A percentile compares a stretch with the other conserved stretches of the same genome.
These are phyloP conservation scores for Oldenlandia corymbosa DNA, from an alignment of 257 asterid genomes.

Conservation along the genomic window DNA sequence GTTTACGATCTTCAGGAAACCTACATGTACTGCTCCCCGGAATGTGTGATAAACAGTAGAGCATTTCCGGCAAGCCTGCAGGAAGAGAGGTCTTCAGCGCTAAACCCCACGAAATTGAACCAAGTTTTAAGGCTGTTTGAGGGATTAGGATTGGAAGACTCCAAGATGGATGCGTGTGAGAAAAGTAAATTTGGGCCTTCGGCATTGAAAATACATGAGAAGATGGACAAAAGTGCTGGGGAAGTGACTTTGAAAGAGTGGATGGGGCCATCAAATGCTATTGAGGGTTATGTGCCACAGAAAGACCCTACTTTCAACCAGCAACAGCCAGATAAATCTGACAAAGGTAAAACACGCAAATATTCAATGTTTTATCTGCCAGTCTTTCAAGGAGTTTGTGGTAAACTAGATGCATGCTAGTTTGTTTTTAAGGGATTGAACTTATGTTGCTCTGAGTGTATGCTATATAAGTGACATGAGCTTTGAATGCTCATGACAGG, in stretches of 20 bases:
- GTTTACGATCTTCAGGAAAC: slow-evolving; percentile 92
- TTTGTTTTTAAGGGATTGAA: slow-evolving; percentile 3
- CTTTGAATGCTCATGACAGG: slow-evolving; percentile 42
- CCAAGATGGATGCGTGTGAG: slow-evolving; percentile 40
- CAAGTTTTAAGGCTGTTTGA: slow-evolving; percentile 49
- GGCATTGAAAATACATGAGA: slow-evolving; percentile 69
- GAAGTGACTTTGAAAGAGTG: slow-evolving; percentile 80
- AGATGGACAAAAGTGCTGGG: slow-evolving; percentile 36
- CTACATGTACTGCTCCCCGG: slow-evolving; percentile 71
- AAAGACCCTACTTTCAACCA: slow-evolving; percentile 32
- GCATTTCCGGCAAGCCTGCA: slow-evolving; percentile 55
- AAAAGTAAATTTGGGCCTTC: slow-evolving; percentile 48
- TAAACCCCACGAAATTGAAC: slow-evolving; percentile 50
- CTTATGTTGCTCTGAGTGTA: slow-evolving; percentile 11
- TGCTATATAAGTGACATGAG: slow-evolving; percentile 20
- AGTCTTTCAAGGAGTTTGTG: background rate
- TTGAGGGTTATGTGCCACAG: slow-evolving; percentile 91
- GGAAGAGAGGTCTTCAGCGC: slow-evolving; percentile 57
- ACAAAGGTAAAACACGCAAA: slow-evolving; percentile 32
- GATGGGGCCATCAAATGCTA: slow-evolving; percentile 87
- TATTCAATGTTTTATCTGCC: background rate
- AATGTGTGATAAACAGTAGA: slow-evolving; percentile 65
- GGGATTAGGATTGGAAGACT: slow-evolving; percentile 31
- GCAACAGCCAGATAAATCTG: slow-evolving; percentile 19
- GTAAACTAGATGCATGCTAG: slow-evolving; percentile 6